A percentile compares a stretch with the other conserved stretches of the same genome.
These are phyloP conservation scores for Populus hybrid DNA, from an alignment of 441 rosid species.

Conservation along the genomic window DNA sequence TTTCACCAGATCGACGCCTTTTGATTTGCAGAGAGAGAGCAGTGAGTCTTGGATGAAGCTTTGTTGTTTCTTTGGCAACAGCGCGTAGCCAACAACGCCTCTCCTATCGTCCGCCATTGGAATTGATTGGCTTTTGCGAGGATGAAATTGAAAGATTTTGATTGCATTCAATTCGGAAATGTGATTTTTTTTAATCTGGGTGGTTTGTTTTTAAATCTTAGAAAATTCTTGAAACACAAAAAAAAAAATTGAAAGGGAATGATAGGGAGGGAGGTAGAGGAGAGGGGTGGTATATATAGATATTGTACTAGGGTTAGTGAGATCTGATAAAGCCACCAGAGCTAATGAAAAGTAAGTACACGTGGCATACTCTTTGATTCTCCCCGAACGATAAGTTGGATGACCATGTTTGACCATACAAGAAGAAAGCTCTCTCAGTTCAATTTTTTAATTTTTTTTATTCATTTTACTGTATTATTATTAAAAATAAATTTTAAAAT, in stretches of 20 bases:
- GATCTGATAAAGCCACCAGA: constrained; percentile 14
- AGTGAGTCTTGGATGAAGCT: constrained; percentile 55
- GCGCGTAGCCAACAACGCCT: constrained; percentile 50
- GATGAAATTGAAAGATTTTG: neutral
- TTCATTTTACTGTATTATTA: too few species aligned
- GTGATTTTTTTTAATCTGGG: neutral
- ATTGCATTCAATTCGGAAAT: neutral
- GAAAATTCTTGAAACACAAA: neutral
- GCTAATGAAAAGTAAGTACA: constrained; percentile 5
- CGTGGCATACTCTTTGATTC: constrained; percentile 30
- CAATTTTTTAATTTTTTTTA: too few species aligned
- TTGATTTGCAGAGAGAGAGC: constrained; percentile 29
- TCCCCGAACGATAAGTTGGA: constrained; percentile 11
- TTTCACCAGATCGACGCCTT: constrained; percentile 48
- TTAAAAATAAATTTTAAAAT: too few species aligned
- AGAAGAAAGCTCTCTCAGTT: too few species aligned
- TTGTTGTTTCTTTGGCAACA: constrained; percentile 50
- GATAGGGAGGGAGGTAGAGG: neutral
- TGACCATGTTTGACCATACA: too few species aligned
- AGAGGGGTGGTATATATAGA: neutral
- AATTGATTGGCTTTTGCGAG: neutral
- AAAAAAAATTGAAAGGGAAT: neutral
- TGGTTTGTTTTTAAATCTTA: neutral
- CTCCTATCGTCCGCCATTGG: constrained; percentile 23
- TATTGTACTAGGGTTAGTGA: constrained; percentile 24